These are phyloP conservation scores for Penicillium frequentans DNA, from an alignment of 2,329 filamentous ascomycete species.

Conservation along the genomic window DNA sequence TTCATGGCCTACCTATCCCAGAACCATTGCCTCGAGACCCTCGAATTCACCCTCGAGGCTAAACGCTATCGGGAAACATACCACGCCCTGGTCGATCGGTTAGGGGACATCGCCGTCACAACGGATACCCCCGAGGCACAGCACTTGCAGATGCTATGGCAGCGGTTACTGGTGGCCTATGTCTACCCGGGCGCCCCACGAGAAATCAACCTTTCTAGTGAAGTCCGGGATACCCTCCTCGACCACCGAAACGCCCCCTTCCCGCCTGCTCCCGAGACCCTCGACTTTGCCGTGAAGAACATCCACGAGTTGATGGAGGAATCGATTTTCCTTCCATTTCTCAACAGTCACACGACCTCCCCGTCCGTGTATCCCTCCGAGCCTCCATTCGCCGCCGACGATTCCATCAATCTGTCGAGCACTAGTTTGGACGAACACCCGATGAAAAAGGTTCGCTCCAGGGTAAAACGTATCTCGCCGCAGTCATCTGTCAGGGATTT, in stretches of 20 bases:
- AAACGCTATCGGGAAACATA: conserved; percentile 76
- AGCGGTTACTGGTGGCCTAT: conserved; percentile 84
- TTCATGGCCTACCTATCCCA: conserved; percentile 97
- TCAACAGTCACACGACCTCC: conserved; percentile 64
- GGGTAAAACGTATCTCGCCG: conserved; percentile 32
- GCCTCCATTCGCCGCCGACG: conserved; percentile 41
- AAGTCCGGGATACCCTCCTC: conserved; percentile 79
- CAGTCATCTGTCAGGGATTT: conserved; percentile 33
- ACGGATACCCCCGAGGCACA: conserved; percentile 60
- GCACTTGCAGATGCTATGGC: conserved; percentile 79
- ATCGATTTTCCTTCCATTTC: conserved; percentile 87
- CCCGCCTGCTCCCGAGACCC: conserved; percentile 70
- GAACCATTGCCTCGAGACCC: conserved; percentile 93
- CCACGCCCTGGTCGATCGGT: conserved; percentile 56
- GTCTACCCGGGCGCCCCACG: conserved; percentile 80
- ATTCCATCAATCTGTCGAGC: conserved; percentile 33
- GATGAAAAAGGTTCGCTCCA: conserved; percentile 27
- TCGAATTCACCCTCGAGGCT: conserved; percentile 95
- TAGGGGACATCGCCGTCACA: conserved; percentile 46
- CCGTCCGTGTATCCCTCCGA: conserved; percentile 48
- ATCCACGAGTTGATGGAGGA: conserved; percentile 98
- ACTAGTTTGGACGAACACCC: conserved; percentile 32
- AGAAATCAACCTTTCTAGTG: conserved; percentile 86
- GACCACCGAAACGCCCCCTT: conserved; percentile 57
- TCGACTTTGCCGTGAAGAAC: conserved; percentile 81